phyloP scores from a whole-genome alignment of 345 rosid genomes.

The Lepidium sativum region DNA sequence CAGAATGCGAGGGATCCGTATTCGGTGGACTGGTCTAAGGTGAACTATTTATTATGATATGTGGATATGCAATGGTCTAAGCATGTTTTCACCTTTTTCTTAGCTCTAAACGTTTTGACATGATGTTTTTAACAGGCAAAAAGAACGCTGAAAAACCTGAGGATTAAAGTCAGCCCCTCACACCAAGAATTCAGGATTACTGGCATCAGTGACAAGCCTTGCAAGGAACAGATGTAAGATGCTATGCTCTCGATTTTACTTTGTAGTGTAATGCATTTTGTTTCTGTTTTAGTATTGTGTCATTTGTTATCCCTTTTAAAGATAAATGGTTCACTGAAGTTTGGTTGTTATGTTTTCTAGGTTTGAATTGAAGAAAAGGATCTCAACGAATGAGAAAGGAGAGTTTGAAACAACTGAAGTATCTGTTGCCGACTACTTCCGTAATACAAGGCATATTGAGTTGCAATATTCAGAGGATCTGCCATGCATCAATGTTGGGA shows the following conservation, averaged over 20 bases:
- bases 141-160: slow-evolving; percentile 56
- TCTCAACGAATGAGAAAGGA: slow-evolving; percentile 33
- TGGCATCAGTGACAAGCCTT: slow-evolving; percentile 61
- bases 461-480: slow-evolving; percentile 45
- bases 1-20: slow-evolving; percentile 60
- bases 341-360: slow-evolving; percentile 31
- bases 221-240: slow-evolving; percentile 48
- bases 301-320: neutral
- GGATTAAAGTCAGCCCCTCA: slow-evolving; percentile 61
- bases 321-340: neutral
- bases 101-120: neutral
- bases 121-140: slow-evolving; percentile 48
- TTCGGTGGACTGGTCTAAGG: slow-evolving; percentile 72
- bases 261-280: neutral
- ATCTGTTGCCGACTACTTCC: slow-evolving; percentile 75
- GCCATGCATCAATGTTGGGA: slow-evolving; percentile 76
- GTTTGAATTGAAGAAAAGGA: slow-evolving; percentile 48
- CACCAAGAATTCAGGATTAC: slow-evolving; percentile 79
- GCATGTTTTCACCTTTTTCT: neutral
- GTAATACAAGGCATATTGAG: slow-evolving; percentile 36
- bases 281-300: neutral
- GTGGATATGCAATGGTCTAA: neutral
- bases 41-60: slow-evolving; percentile 1
- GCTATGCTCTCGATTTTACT: neutral
- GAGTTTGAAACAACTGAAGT: slow-evolving; percentile 43